Evolutionary conservation across 139 green algal genomes (phyloP), one percentile per base, ranked within the genome.

Genomic region (Chlamydomonas schloesseri): DNA sequence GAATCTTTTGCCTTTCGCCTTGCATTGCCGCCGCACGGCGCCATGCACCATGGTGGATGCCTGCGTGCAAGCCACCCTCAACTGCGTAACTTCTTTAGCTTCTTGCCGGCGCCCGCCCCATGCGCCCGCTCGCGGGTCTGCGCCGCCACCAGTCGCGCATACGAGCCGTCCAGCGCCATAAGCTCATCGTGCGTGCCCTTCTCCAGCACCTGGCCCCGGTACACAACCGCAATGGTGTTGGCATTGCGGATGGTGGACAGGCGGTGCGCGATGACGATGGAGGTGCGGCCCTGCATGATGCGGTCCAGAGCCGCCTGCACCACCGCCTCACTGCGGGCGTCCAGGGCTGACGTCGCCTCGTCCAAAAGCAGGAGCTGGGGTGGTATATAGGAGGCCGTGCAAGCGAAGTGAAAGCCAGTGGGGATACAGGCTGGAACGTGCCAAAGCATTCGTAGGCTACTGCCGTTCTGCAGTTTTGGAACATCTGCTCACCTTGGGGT

Each of bases 251-350:
- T 94, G 47, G 97, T 99, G 81, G 84, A 94, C 73, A 99, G 89
- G 29, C 96, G 90, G 89, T 99, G 97, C 8, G 97, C 97, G 37
- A 99, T 94, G 50, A 99, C 92, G 15, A 99, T 71, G 5, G 91
- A 98, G 28, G 97, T 99, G 71, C 96, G 91, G 33, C 91, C 92
- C 31, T 70, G 73, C 91, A 95, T 94, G 47, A 94, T 85, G 33
- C 77, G 47, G 64, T 96, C 94, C 37, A 97, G 90, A 13, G 94
- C 93, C 17, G 88, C 82, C 83, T 95, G 90, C 46, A 96, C 92
- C 57, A 88, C 58, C 29, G 78, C 53, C 82, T 97, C 96, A 60
- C 84, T 92, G 55, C 91, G 87, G 4, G 95, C 92, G 83, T 99
- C 96, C 68, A 99, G 86, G 9, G 95, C 95, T 5, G 62, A 71